These are phyloP conservation scores for Sarcomyxa edulis DNA, from an alignment of 768 basidiomycete genomes.

Conservation along the genomic window DNA sequence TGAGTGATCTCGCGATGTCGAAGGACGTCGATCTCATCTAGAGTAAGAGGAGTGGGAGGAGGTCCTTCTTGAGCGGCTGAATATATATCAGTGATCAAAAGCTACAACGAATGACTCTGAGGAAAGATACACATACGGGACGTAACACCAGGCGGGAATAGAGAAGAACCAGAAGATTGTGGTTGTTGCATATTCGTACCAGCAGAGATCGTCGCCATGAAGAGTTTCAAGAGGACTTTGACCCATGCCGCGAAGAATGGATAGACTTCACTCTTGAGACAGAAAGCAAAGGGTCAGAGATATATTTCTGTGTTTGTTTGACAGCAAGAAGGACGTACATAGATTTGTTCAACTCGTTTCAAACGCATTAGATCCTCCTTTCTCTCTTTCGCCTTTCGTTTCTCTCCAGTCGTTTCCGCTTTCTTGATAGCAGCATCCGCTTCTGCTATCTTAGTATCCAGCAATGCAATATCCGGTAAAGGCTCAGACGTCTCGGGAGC, in stretches of 20 bases:
- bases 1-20: conserved; percentile 97
- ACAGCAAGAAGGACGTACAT: conserved; percentile 71
- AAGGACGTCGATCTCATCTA: conserved; percentile 90
- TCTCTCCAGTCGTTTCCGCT: conserved; percentile 47
- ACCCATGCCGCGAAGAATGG: conserved; percentile 88
- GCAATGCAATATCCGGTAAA: conserved; percentile 65
- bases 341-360: conserved; percentile 88
- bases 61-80: conserved; percentile 55
- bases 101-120: neutral
- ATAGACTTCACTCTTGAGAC: conserved; percentile 67
- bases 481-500: conserved; percentile 59
- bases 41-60: conserved; percentile 60
- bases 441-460: conserved; percentile 74
- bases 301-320: no score
- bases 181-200: conserved; percentile 58
- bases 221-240: conserved; percentile 84
- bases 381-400: conserved; percentile 58
- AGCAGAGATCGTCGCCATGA: conserved; percentile 90
- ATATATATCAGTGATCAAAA: conserved; percentile 5
- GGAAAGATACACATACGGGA: conserved; percentile 43
- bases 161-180: conserved; percentile 61
- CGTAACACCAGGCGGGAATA: conserved; percentile 65
- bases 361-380: conserved; percentile 83
- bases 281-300: neutral
- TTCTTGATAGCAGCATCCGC: conserved; percentile 44